These are phyloP conservation scores for Nitzschia palea DNA, from an alignment of 108 stramenopile species.

Conservation along the genomic window DNA sequence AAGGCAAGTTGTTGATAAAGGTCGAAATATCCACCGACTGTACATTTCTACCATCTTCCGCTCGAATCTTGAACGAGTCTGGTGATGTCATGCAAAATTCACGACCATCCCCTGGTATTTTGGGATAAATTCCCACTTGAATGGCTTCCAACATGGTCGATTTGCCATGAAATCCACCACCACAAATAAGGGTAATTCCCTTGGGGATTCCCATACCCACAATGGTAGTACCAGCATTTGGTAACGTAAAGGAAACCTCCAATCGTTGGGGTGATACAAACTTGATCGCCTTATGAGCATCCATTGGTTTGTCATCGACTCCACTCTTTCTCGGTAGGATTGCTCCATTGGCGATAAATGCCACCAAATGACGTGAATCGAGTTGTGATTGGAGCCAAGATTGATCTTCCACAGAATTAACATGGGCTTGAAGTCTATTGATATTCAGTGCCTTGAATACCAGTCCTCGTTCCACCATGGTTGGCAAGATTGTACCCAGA, in stretches of 20 bases:
- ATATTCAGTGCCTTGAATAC: conserved; percentile 50
- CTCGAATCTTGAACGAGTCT: conserved; percentile 88
- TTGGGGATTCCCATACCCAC: conserved; percentile 90
- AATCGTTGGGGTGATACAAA: conserved; percentile 65
- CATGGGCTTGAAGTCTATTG: conserved; percentile 58
- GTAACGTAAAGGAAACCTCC: conserved; percentile 46
- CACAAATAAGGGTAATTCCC: conserved; percentile 94
- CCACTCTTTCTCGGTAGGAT: conserved; percentile 89
- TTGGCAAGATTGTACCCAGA: conserved; percentile 66
- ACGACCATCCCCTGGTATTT: conserved; percentile 95
- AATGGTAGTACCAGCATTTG: conserved; percentile 58
- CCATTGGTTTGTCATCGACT: conserved; percentile 86
- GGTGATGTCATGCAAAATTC: conserved; percentile 84
- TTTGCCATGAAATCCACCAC: conserved; percentile 99
- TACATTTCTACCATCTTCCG: conserved; percentile 94
- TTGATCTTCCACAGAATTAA: conserved; percentile 87
- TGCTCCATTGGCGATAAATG: conserved; percentile 89
- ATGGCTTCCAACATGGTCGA: conserved; percentile 89
- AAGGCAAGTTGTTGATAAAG: conserved; percentile 95
- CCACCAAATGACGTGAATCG: conserved; percentile 57
- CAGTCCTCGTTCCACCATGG: conserved; percentile 58
- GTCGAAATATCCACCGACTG: conserved; percentile 77
- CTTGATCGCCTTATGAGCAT: conserved; percentile 35
- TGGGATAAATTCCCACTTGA: conserved; percentile 91
- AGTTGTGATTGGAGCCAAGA: conserved; percentile 55